A percentile compares a stretch with the other conserved stretches of the same genome.
phyloP scores from a whole-genome alignment of 176 grass and related monocot genomes.

The Guadua angustifolia region DNA sequence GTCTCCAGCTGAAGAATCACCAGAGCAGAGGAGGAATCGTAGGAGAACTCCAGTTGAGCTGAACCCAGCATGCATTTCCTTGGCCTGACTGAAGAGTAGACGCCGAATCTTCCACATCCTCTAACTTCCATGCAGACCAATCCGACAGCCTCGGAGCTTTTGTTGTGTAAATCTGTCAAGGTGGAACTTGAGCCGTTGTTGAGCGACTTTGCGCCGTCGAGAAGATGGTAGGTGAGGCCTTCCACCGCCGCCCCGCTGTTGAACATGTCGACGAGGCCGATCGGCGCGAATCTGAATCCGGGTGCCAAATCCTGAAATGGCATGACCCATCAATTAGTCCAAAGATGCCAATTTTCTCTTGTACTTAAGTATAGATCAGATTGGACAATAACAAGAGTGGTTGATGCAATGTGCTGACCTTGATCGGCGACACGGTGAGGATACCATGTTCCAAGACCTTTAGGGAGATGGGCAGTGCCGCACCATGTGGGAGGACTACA shows the following conservation, averaged over 20 bases:
- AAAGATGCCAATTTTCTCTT: neutral
- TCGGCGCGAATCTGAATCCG: conserved; percentile 68
- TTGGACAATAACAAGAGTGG: neutral
- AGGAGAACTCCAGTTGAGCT: conserved; percentile 61
- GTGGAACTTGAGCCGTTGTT: conserved; percentile 19
- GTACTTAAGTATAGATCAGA: neutral
- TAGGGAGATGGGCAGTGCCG: conserved; percentile 65
- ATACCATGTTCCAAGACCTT: conserved; percentile 87
- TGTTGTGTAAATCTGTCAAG: neutral
- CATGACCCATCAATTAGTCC: neutral
- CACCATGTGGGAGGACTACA: conserved; percentile 51
- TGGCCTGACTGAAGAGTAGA: conserved; percentile 67
- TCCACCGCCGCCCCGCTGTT: conserved; percentile 79
- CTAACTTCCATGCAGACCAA: conserved; percentile 75
- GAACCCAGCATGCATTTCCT: conserved; percentile 64
- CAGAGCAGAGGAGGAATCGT: conserved; percentile 63
- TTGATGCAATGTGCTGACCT: conserved; percentile 50
- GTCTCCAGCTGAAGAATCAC: conserved; percentile 55
- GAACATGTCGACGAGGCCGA: conserved; percentile 88
- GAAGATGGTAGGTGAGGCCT: conserved; percentile 66
- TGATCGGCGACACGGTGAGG: conserved; percentile 80
- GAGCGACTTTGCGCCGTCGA: conserved; percentile 31
- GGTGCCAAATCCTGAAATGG: conserved; percentile 61
- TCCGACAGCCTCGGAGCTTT: conserved; percentile 49
- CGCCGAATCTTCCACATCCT: conserved; percentile 76